Evolutionary conservation across 129 eudicot genomes (phyloP).

Genomic region (Chrysanthemum lavandulifolium): DNA sequence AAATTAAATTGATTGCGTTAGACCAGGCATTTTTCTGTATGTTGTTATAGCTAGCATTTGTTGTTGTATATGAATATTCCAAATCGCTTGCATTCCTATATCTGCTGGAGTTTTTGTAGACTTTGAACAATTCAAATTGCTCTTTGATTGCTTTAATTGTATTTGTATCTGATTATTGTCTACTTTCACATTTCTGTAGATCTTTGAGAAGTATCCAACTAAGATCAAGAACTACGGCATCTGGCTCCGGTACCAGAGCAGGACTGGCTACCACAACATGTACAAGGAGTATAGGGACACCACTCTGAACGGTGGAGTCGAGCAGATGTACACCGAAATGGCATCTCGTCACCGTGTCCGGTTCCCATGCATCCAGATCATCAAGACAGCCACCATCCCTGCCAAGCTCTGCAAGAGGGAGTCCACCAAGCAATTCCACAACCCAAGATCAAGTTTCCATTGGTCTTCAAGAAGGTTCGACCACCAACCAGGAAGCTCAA

Average conservation of each 20-base stretch:
- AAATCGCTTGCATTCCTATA: too few relatives aligned
- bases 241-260: constrained; percentile 85
- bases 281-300: constrained; percentile 97
- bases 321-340: constrained; percentile 98
- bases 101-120: too few relatives aligned
- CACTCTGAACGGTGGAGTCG: constrained; percentile 83
- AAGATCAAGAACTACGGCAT: constrained; percentile 89
- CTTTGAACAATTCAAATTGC: too few relatives aligned
- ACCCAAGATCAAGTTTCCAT: constrained; percentile 85
- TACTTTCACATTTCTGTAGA: constrained; percentile 21
- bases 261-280: constrained; percentile 96
- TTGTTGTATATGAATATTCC: too few relatives aligned
- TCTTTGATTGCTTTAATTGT: neutral
- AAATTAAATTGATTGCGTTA: too few relatives aligned
- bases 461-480: constrained; percentile 82
- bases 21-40: too few relatives aligned
- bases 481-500: constrained; percentile 91
- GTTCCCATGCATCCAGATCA: constrained; percentile 81
- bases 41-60: too few relatives aligned
- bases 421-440: constrained; percentile 85
- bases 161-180: neutral
- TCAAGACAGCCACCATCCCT: constrained; percentile 89
- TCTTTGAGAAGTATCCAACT: constrained; percentile 84
- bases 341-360: constrained; percentile 97
- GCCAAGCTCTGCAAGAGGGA: constrained; percentile 97